Base-by-base conservation (phyloP, 768 basidiomycete genomes). In the Auriscalpium microsporum region DNA sequence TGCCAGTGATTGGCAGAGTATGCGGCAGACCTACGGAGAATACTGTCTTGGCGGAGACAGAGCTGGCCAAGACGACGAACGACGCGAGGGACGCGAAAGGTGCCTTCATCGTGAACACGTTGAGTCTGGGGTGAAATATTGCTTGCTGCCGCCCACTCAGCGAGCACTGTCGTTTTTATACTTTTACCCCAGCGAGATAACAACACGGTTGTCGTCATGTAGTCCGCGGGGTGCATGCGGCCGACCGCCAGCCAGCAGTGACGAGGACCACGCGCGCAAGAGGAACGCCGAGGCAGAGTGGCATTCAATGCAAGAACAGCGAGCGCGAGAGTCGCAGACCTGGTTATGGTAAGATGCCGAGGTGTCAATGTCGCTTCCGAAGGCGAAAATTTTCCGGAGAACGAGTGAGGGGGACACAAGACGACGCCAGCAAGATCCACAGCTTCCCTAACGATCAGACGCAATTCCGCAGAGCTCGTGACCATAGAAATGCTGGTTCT, bases 21-120 rank as follows among this genome's bases (percentile, higher is more conserved):
- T 7, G 11, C 36, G 17, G 28, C 38, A 54, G 9, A 35, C 7
- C 57, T 10, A 73, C 76, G 66, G 79, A 79, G 65, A 81, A 79
- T 55, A 82, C 79, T 21, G 75, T 73, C 57, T 81, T 79, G 7
- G 74, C 79, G 21, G 70, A 72, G 45, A 64, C 73, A 13, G 72
- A 68, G 45, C 62, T 57, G 28, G 67, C 62, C 48, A 76, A 57
- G 17, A 68, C 64, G 42, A 69, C 48, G 35, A 71, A 57, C 44
- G 69, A 52, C 11, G 57, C 42, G 42, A 64, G 53, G 55, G 64
- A 57, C 53, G 59, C 46, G 49, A 65, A 58, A 17, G 46, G 14
- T 16, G 11, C 11, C n/a, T 17, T 28, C 46, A 47, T 17, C 17
- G 14, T 17, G n/a, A 28, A 28, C 28, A 28, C 28, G n/a, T 28